Base-by-base conservation (phyloP, 2,329 filamentous ascomycete genomes). In the Geoglossum cookeanum region DNA sequence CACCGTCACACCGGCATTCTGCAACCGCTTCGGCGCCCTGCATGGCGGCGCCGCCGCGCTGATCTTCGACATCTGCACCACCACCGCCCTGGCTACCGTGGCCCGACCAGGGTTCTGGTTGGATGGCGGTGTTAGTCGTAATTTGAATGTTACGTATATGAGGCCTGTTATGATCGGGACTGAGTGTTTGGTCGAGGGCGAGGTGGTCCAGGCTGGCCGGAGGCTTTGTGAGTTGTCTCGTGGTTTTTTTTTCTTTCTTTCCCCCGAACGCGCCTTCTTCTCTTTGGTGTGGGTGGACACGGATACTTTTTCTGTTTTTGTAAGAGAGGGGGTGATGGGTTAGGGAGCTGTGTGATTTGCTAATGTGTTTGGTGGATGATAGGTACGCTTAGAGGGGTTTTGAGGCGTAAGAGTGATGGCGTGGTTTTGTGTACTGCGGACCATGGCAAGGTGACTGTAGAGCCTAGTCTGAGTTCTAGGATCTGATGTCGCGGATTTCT, bases 91-190 rank as follows among this genome's bases (percentile, higher is more conserved):
- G 7, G 49, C 49, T 2, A 8, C 49, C 11, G 27, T 30, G 9
- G 32, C 32, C 7, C 11, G 13, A 7, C 6, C 15, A 0, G 83
- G 80, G 4, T 79, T 76, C 65, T 85, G 83, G 77, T 69, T 74
- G 58, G 71, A 69, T 44, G 73, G 81, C 29, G 83, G 84, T 42
- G 82, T 87, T 30, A 80, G 74, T 64, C 75, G 84, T 58, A 81
- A 78, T 30, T 72, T 88, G 57, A 80, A 76, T 63, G 75, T 84
- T 47, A 85, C 80, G 0, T 88, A 85, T 66, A 68, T 87, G 59
- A 74, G 81, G 0, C 83, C 84, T 1, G 74, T 77, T 2, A 76
- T 77, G 1, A 64, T 66, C 11, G 80, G 77, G 8, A 69, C 68
- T 0, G 71, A 73, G 61, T 69, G 80, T 7, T 62, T 78, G 22